Percentiles rank a stretch among this genome's conserved stretches.
Conservation (phyloP, 73 alveolate genomes). For the Paramecium caudatum region DNA sequence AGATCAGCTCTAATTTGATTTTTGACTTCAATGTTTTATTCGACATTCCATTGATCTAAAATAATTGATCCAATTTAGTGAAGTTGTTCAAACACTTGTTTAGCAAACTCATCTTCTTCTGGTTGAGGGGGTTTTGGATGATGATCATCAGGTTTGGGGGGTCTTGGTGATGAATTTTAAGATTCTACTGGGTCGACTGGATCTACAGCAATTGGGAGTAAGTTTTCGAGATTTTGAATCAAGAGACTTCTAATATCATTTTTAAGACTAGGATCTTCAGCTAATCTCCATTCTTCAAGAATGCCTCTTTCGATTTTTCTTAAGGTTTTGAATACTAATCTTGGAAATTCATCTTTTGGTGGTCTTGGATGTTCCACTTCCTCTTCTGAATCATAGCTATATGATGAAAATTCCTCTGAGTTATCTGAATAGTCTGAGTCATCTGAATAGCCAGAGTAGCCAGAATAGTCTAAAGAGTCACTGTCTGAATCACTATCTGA, state of each 20-base stretch:
- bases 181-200: conserved; percentile 1
- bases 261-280: conserved; percentile 24
- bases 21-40: not conserved
- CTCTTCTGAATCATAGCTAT: not conserved
- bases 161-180: not conserved
- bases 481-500: not conserved
- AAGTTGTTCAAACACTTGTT: not conserved
- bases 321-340: not conserved
- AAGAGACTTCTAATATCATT: not conserved
- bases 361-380: not conserved
- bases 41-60: conserved; percentile 25
- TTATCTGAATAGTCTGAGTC: not conserved
- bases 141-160: not conserved
- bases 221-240: not conserved
- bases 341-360: not conserved
- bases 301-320: conserved; percentile 8
- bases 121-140: conserved; percentile 29
- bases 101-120: not conserved
- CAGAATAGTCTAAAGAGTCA: not conserved
- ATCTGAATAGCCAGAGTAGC: not conserved
- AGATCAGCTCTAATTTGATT: not conserved
- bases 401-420: not conserved
- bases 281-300: conserved; percentile 28
- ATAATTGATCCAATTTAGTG: not conserved
- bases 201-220: conserved; percentile 5